Base-by-base conservation (phyloP, 2,329 filamentous ascomycete species). In the Fusarium piperis region DNA sequence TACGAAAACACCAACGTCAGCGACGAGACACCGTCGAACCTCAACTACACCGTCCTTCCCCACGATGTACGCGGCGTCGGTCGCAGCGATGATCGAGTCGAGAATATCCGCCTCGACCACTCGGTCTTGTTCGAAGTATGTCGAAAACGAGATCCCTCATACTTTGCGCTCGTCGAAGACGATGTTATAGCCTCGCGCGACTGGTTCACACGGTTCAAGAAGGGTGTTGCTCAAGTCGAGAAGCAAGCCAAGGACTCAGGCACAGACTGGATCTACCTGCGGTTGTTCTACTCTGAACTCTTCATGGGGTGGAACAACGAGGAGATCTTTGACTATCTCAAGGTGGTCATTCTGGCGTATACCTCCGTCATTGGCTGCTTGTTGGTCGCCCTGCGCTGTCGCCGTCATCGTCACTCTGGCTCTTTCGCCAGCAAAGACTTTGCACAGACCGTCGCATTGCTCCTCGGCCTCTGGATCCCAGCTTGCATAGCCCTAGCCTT, bases 291-390 rank as follows among this genome's bases (percentile, higher is more conserved):
- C 67, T 81, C 80, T 6, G 81, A 83, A 62, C 69, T 79, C 2
- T 75, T 80, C 13, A 79, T 82, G 75, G 80, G 80, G 6, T 83
- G 81, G 81, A 82, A 82, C 60, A 74, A 72, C 15, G 80, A 82
- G 63, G 79, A 82, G 65, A 77, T 77, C 70, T 72, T 75, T 3
- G 70, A 62, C 35, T 82, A 82, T 41, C 30, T 74, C 3, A 60
- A 72, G 51, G 68, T 70, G 8, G 76, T 81, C 16, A 68, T 76
- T 2, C 6, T 76, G 20, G 66, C 74, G 15, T 81, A 81, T 55
- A 67, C 72, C 1, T 58, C 62, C 0, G 28, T 79, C 0, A 69
- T 72, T 7, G 62, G 8, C 1, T 72, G 66, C 32, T 55, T 74
- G 3, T 48, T 72, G 2, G 38, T 67, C 28, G 56, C 60, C 2